phyloP scores from a whole-genome alignment of 805 yeast species.

The Pichia kluyveri region DNA sequence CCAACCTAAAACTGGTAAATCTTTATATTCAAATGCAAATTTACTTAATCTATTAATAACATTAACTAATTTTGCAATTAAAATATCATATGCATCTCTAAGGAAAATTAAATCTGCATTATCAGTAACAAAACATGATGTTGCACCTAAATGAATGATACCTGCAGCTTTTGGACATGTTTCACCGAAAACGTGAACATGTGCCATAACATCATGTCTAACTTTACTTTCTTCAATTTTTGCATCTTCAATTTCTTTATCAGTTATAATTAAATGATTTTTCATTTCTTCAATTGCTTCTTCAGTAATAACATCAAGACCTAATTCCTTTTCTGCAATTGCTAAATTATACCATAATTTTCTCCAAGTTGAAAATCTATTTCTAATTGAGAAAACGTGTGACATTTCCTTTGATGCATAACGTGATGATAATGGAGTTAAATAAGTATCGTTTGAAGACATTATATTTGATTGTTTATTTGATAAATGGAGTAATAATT shows the following conservation, averaged over 20 bases:
- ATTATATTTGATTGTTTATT: neutral
- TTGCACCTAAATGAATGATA: conserved; percentile 95
- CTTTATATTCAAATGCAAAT: conserved; percentile 89
- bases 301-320: conserved; percentile 75
- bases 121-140: conserved; percentile 96
- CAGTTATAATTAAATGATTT: conserved; percentile 71
- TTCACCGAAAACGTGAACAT: conserved; percentile 90
- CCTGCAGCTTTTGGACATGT: conserved; percentile 96
- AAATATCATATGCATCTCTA: conserved; percentile 88
- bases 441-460: conserved; percentile 54
- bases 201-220: conserved; percentile 99
- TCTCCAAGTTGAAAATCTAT: conserved; percentile 97
- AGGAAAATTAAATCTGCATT: conserved; percentile 95
- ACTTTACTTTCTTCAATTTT: conserved; percentile 93
- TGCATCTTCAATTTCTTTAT: conserved; percentile 86
- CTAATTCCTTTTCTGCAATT: conserved; percentile 88
- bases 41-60: conserved; percentile 84
- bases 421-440: conserved; percentile 92
- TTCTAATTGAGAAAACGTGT: conserved; percentile 80
- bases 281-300: conserved; percentile 87
- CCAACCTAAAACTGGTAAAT: conserved; percentile 96
- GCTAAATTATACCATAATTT: conserved; percentile 93
- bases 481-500: no score
- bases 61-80: conserved; percentile 91
- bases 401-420: conserved; percentile 99